Conservation (phyloP, 1,284 basidiomycete species). For the Puccinia horiana region DNA sequence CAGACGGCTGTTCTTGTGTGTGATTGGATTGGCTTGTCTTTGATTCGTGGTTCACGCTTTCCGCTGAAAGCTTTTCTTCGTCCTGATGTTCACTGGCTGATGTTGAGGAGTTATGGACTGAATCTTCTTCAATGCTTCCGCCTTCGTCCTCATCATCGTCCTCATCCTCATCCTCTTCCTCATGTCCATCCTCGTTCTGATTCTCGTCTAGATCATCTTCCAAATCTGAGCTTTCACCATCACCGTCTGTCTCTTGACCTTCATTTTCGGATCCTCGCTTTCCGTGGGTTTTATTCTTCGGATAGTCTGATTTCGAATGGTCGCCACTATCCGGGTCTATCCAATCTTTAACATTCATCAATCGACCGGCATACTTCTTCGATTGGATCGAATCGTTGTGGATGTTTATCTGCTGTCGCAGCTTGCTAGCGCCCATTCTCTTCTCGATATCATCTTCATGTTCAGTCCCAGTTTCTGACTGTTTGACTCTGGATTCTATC, state of each 20-base stretch:
- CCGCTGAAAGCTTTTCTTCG: background rate
- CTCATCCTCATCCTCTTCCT: conserved; percentile 1
- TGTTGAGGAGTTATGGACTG: background rate
- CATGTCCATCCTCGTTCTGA: background rate
- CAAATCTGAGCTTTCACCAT: background rate
- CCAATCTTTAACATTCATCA: conserved; percentile 23
- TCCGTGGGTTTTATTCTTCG: background rate
- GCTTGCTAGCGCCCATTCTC: conserved; percentile 1
- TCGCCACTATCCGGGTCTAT: background rate
- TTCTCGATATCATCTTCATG: background rate
- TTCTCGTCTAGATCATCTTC: background rate
- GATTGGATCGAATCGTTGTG: background rate
- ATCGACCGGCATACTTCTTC: conserved; percentile 27
- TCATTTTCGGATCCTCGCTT: background rate
- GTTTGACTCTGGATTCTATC: conserved; percentile 23
- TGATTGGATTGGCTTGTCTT: conserved; percentile 48
- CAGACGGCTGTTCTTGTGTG: conserved; percentile 63
- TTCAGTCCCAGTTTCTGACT: background rate
- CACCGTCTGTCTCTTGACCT: background rate
- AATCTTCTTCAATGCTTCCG: background rate
- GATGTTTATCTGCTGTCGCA: conserved; percentile 13
- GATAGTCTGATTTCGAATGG: background rate
- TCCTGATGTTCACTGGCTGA: background rate
- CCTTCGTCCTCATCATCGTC: conserved; percentile 10
- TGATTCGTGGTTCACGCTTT: conserved; percentile 48